Evolutionary conservation across 2,329 filamentous ascomycete species (phyloP).

Genomic region (Phialemonium atrogriseum): DNA sequence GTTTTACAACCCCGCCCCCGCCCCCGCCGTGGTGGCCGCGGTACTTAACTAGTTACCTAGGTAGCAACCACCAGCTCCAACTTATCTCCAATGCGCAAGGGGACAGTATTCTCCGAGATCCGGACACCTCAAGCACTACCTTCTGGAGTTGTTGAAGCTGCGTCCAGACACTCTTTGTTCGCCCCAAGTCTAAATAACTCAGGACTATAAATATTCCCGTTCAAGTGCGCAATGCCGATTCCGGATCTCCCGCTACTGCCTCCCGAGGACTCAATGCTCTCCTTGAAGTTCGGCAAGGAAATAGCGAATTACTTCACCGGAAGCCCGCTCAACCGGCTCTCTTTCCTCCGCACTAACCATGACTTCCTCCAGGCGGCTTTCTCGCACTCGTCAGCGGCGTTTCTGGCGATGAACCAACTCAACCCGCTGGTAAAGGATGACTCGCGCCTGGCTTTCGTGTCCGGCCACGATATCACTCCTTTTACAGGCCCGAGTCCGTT

Average conservation of each 20-base stretch:
- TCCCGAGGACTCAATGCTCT: conserved; percentile 57
- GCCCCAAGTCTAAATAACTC: too few relatives aligned
- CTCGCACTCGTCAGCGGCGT: conserved; percentile 55
- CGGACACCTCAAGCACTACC: too few relatives aligned
- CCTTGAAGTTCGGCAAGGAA: conserved; percentile 70
- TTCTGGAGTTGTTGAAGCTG: too few relatives aligned
- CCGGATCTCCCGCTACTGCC: conserved; percentile 33
- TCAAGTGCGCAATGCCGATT: conserved; percentile 12
- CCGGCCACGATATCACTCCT: conserved; percentile 58
- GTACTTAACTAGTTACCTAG: too few relatives aligned
- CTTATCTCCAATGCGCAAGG: too few relatives aligned
- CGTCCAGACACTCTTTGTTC: too few relatives aligned
- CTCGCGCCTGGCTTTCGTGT: conserved; percentile 58
- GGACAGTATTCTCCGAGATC: too few relatives aligned
- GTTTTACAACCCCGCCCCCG: too few relatives aligned
- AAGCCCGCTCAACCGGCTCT: conserved; percentile 68
- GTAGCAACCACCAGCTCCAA: too few relatives aligned
- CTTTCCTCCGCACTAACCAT: conserved; percentile 65
- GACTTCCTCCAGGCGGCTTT: conserved; percentile 63
- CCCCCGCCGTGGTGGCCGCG: too few relatives aligned
- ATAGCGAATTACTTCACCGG: conserved; percentile 79
- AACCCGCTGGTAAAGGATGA: conserved; percentile 57
- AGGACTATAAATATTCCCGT: too few relatives aligned
- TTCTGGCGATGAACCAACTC: conserved; percentile 73
- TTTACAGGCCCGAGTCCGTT: conserved; percentile 69